Conservation (phyloP, 768 basidiomycete species). For the Boletus reticulatus region DNA sequence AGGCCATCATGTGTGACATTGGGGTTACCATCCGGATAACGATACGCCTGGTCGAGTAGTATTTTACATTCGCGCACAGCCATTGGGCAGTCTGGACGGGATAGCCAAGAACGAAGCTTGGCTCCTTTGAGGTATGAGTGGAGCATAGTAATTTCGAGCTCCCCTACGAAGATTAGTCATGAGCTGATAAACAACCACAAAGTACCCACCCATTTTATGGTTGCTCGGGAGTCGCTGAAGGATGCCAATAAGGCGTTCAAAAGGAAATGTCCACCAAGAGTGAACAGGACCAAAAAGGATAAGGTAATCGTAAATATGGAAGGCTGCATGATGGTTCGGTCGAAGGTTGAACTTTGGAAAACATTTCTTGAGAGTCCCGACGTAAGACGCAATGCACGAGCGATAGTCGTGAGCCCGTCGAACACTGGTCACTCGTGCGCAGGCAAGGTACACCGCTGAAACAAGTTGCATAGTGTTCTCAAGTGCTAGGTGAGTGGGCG, state of each 20-base stretch:
- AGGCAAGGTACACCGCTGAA: conserved; percentile 22
- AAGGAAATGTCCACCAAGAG: conserved; percentile 31
- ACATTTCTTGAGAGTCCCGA: neutral
- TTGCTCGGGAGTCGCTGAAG: conserved; percentile 23
- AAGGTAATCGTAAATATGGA: conserved; percentile 34
- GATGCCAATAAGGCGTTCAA: conserved; percentile 22
- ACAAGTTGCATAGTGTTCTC: conserved; percentile 32
- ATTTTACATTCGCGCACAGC: conserved; percentile 15
- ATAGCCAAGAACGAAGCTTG: conserved; percentile 14
- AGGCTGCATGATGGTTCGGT: too few relatives aligned
- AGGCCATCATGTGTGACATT: too few relatives aligned
- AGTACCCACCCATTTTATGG: conserved; percentile 36
- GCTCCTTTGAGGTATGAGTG: conserved; percentile 14
- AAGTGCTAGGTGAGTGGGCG: neutral
- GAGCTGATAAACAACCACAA: neutral
- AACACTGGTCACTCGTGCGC: conserved; percentile 6
- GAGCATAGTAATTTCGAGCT: conserved; percentile 12
- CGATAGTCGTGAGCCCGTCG: conserved; percentile 11
- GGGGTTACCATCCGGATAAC: neutral
- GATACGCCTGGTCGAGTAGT: conserved; percentile 18
- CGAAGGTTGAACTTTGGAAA: too few relatives aligned
- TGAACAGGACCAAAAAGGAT: conserved; percentile 37
- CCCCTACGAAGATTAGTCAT: neutral
- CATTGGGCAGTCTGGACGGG: conserved; percentile 14
- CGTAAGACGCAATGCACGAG: conserved; percentile 13